Evolutionary conservation across 1,139 yeast species (phyloP).

Genomic region (Zhuliangozyma parablackwelliae): DNA sequence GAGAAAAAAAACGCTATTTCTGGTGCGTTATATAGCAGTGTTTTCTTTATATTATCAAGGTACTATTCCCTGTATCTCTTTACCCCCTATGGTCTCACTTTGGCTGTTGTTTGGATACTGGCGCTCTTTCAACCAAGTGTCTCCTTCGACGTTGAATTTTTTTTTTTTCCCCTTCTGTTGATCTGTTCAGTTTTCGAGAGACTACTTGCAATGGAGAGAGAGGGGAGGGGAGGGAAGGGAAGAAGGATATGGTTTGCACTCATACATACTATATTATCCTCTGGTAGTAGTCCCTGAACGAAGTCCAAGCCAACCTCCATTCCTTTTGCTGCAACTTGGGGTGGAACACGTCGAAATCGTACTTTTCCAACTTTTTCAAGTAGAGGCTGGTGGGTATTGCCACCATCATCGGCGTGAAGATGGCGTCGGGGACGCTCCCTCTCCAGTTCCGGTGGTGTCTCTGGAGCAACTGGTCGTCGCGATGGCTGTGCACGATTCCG

Average conservation of each 20-base stretch:
- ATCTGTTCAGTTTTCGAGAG: too few relatives aligned
- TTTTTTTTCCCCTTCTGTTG: too few relatives aligned
- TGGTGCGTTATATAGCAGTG: too few relatives aligned
- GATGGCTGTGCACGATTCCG: slow-evolving; percentile 15
- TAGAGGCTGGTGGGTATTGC: slow-evolving; percentile 64
- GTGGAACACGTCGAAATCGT: slow-evolving; percentile 59
- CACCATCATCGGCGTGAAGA: slow-evolving; percentile 64
- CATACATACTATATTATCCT: slow-evolving; percentile 26
- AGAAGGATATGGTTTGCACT: background rate
- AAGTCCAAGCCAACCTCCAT: slow-evolving; percentile 71
- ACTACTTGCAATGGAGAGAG: background rate
- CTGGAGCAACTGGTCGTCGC: slow-evolving; percentile 27
- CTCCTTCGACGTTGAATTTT: too few relatives aligned
- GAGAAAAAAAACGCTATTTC: too few relatives aligned
- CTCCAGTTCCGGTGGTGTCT: slow-evolving; percentile 38
- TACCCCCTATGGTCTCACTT: too few relatives aligned
- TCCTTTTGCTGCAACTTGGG: slow-evolving; percentile 51
- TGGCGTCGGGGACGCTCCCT: slow-evolving; percentile 55
- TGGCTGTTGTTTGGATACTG: too few relatives aligned
- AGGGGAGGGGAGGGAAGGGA: background rate
- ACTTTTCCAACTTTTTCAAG: slow-evolving; percentile 53
- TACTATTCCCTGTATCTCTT: too few relatives aligned
- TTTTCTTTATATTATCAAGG: too few relatives aligned
- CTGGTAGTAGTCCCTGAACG: slow-evolving; percentile 50
- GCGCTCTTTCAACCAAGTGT: too few relatives aligned